Base-by-base conservation (phyloP, 2,329 filamentous ascomycete genomes). In the Aspergillus candidus region DNA sequence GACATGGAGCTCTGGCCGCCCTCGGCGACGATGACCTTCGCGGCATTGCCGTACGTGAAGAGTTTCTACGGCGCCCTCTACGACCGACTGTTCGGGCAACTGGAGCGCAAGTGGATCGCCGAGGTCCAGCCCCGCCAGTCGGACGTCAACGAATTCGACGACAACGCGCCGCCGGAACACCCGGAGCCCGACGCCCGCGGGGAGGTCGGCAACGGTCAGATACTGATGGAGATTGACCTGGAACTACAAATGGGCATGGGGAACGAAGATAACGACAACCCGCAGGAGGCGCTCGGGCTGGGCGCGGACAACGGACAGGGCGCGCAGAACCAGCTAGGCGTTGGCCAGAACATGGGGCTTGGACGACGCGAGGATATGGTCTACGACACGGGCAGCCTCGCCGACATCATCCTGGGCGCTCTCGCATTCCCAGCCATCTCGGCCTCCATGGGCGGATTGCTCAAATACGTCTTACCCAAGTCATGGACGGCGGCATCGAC, bases 381-480 rank as follows among this genome's bases (percentile, higher is more conserved):
- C 29, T 70, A 79, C 51, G 74, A 74, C 18, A 74, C 76, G 11
- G 73, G 72, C 30, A 72, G 72, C 29, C 65, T 85, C 27, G 77
- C 78, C 1, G 75, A 81, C 48, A 76, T 76, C 0, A 69, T 85
- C 32, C 71, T 86, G 29, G 83, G 83, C 5, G 83, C 84, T 1
- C 70, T 98, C 2, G 73, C 94, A 11, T 88, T 94, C 58, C 93
- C 93, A 0, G 81, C 80, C 10, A 80, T 97, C 35, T 89, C 88
- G 0, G 86, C 83, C 27, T 76, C 80, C 11, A 80, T 88, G 66
- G 93, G 93, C 35, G 84, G 89, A 56, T 59, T 88, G 1, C 72
- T 97, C 30, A 81, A 84, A 11, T 62, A 79, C 10, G 66, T 78
- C 0, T 71, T 95, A 1, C 91, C 91, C 0, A 70, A 70, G 31